A percentile compares a stretch with the other conserved stretches of the same genome.
These are phyloP conservation scores for Tolypocladium ovalisporum DNA, from an alignment of 2,329 filamentous ascomycete species.

Conservation along the genomic window DNA sequence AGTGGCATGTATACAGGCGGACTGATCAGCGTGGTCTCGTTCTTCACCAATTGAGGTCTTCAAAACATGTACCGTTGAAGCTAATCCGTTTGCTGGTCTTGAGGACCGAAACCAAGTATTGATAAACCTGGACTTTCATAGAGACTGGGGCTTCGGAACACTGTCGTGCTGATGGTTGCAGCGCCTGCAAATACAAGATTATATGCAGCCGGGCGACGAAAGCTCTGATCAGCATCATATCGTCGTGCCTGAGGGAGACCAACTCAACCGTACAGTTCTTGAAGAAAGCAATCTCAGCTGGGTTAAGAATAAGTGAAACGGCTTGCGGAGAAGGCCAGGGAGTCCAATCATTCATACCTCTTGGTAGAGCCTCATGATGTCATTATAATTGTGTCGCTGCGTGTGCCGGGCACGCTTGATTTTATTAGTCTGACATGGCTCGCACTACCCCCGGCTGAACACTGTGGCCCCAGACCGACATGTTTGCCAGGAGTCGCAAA, in stretches of 20 bases:
- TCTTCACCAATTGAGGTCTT: background rate
- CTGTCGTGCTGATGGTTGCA: background rate
- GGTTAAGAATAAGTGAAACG: background rate
- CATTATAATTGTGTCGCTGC: no score
- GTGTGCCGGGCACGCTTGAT: no score
- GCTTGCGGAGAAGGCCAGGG: no score
- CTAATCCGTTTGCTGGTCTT: background rate
- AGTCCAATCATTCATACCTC: no score
- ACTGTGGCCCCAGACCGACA: no score
- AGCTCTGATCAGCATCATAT: background rate
- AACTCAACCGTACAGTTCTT: background rate
- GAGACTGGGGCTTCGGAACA: background rate
- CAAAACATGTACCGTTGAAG: background rate
- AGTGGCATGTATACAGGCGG: background rate
- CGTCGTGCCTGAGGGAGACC: background rate
- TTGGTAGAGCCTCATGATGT: no score
- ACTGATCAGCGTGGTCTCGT: background rate
- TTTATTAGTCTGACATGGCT: no score
- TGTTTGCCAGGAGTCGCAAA: no score
- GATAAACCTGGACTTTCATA: background rate
- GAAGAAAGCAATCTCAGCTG: background rate
- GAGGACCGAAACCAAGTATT: background rate
- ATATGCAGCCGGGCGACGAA: background rate
- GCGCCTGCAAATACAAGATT: background rate
- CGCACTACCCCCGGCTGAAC: no score